phyloP scores from a whole-genome alignment of 345 rosid species.

The Alliaria petiolata region DNA sequence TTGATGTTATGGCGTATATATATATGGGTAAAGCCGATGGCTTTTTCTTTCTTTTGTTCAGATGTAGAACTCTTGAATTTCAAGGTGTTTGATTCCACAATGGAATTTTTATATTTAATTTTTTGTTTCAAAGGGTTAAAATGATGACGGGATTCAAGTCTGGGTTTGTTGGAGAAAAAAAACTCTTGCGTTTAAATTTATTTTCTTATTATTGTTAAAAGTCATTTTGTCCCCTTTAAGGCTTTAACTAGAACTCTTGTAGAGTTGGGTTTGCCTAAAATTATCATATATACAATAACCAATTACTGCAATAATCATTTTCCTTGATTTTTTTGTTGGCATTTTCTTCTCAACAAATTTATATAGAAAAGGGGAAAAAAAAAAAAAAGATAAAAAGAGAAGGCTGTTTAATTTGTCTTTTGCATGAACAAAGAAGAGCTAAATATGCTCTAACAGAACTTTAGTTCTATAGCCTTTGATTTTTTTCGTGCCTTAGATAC shows the following conservation, averaged over 20 bases:
- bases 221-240: too few relatives aligned
- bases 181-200: not conserved
- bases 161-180: not conserved
- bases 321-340: too few relatives aligned
- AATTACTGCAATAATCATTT: too few relatives aligned
- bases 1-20: constrained; percentile 13
- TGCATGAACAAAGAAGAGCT: constrained; percentile 35
- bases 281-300: not conserved
- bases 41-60: constrained; percentile 18
- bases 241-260: too few relatives aligned
- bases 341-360: too few relatives aligned
- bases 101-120: not conserved
- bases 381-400: constrained; percentile 28
- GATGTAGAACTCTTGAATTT: constrained; percentile 20
- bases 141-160: not conserved
- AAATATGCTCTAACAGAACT: constrained; percentile 33
- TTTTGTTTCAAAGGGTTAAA: not conserved
- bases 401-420: constrained; percentile 34
- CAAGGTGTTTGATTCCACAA: constrained; percentile 22
- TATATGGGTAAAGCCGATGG: constrained; percentile 22
- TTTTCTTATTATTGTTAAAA: not conserved
- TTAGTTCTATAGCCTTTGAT: constrained; percentile 32
- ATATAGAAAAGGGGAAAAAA: not conserved
- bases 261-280: not conserved
- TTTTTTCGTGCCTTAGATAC: constrained; percentile 17